Base-by-base conservation (phyloP, 345 rosid genomes). In the Euphorbia peplus region DNA sequence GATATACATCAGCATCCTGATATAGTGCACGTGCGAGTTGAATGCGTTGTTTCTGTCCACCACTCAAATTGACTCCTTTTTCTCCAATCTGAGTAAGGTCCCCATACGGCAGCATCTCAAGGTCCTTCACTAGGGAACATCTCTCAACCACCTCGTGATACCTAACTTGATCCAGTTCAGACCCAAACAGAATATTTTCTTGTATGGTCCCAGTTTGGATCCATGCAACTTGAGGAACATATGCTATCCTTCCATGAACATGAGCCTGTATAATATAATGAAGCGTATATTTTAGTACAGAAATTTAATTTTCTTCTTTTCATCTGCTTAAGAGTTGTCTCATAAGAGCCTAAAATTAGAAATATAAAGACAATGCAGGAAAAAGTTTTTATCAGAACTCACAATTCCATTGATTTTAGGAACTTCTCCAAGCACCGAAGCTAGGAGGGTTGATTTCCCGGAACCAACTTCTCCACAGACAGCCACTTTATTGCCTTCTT, bases 221-320 rank as follows among this genome's bases (percentile, higher is more conserved):
- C 91, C 85, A 86, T 12, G 87, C 75, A 25, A 83, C 74, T 54
- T 86, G 91, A 66, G 88, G 78, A 64, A 86, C 91, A 81, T 84
- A 84, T 3, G 87, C 88, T 41, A 84, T 70, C 66, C 72, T 73
- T 16, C 88, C 88, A 60, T 70, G 37, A 39, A 75, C 70, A 12
- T 37, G 35, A 47, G 82, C 83, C 87, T 82, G 79, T 9, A 71
- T 32, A 37, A 51, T 9, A 71, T 32, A 37, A 51, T 11, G 28
- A 14, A 8, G 3, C 56, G 8, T 51, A 30, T 21, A 59, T 9
- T 8, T 18, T 15, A 24, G 32, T 8, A 55, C n/a, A 55, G 60
- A 24, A 4, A 54, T n/a, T 5, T 7, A 15, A 18, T 30, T 25
- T 11, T 55, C 29, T 22, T 57, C 2, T 29, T 19, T 32, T 32